Evolutionary conservation across 352 stramenopile genomes (phyloP), one percentile per base, ranked within the genome.

Genomic region (Pythium aphanidermatum): DNA sequence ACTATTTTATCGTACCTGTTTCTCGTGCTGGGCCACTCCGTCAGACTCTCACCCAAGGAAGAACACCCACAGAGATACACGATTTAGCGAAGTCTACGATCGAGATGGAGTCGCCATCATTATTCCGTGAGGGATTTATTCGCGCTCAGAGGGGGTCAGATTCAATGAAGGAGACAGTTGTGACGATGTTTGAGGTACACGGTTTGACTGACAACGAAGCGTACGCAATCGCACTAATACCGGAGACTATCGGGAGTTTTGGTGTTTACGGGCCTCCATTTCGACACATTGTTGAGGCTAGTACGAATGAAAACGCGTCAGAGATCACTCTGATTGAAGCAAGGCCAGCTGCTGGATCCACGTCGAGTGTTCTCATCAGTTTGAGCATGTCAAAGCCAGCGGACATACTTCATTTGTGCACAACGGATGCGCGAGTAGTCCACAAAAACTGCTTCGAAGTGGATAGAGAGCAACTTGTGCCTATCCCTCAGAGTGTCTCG

Each of bases 281-380:
- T 23, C 43, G 54, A 16, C 55, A 60, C 0, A 23, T 80, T 5
- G 24, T 88, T 1, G 78, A 91, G 27, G 60, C 58, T 9, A 24
- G 53, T 3, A 89, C 78, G 2, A 81, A 92, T 36, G 68, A 83
- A 34, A 79, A 83, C 11, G 81, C 81, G 0, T 86, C 75, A 2
- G 53, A 74, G 5, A 60, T 89, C 5, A 41, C 44, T 13, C n/a
- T 88, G 0, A 23, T 45, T 11, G 50, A 50, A 2, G 54, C 45
- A 0, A 50, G 33, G 6, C 70, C 80, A 2, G 50, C 68, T 11
- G 29, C 46, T 26, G 74, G 75, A 4, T 77, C 62, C 19, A 60
- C 55, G 0, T 60, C 67, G 10, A 63, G 59, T 24, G 42, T 89
- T 8, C 33, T 76, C 24, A 35, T 86, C 1, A 34, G 60, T 5